These are phyloP conservation scores for Dothiorella sarmentorum DNA, from an alignment of 2,329 filamentous ascomycete species.

Conservation along the genomic window DNA sequence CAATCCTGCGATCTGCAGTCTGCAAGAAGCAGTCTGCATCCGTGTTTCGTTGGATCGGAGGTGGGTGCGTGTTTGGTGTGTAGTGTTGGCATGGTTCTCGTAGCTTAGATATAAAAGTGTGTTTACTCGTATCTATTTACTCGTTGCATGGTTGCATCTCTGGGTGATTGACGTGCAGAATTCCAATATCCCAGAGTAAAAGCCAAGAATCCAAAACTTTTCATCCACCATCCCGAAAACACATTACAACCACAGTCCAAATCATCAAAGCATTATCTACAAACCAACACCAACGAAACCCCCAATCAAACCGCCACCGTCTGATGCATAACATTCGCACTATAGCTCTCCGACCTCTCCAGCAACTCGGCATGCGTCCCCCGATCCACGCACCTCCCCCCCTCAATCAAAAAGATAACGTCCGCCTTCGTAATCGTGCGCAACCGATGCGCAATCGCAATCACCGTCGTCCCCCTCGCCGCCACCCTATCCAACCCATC, in stretches of 20 bases:
- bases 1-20: too few relatives aligned
- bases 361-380: conserved; percentile 50
- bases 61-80: too few relatives aligned
- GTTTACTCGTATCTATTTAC: too few relatives aligned
- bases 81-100: too few relatives aligned
- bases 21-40: too few relatives aligned
- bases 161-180: too few relatives aligned
- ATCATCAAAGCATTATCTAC: neutral
- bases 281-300: neutral
- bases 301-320: conserved; percentile 31
- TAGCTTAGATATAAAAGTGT: too few relatives aligned
- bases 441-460: conserved; percentile 46
- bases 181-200: too few relatives aligned
- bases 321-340: conserved; percentile 51
- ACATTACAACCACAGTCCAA: neutral
- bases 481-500: conserved; percentile 34
- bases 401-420: conserved; percentile 44
- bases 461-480: conserved; percentile 37
- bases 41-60: too few relatives aligned
- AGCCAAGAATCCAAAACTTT: too few relatives aligned
- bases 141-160: too few relatives aligned
- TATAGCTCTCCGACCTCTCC: conserved; percentile 48
- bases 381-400: conserved; percentile 46
- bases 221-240: too few relatives aligned
- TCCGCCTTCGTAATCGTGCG: conserved; percentile 42